These are phyloP conservation scores for Ceratorhiza oryzae-sativae DNA, from an alignment of 1,284 basidiomycete species.

Conservation along the genomic window DNA sequence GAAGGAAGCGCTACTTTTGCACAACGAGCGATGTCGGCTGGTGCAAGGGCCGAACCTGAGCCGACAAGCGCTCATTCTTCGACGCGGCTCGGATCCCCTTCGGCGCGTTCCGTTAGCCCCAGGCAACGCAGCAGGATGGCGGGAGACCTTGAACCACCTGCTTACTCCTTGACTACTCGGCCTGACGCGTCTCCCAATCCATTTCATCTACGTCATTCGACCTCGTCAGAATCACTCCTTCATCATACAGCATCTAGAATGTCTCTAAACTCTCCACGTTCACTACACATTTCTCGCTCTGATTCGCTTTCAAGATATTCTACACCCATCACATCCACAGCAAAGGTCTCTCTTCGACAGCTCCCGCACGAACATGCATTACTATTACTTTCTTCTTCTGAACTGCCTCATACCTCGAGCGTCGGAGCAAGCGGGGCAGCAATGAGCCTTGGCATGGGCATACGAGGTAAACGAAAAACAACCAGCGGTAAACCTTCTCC, in stretches of 20 bases:
- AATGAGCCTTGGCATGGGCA: slow-evolving; percentile 24
- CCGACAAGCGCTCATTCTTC: slow-evolving; percentile 1
- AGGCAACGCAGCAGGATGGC: not conserved
- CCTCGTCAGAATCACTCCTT: slow-evolving; percentile 5
- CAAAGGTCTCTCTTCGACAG: slow-evolving; percentile 8
- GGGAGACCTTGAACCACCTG: not conserved
- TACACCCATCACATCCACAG: not conserved
- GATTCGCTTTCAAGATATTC: not conserved
- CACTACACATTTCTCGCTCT: slow-evolving; percentile 2
- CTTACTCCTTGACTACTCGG: not conserved
- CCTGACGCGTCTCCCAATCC: slow-evolving; percentile 19
- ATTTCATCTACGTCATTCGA: not conserved
- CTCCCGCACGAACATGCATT: slow-evolving; percentile 29
- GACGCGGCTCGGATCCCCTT: slow-evolving; percentile 20
- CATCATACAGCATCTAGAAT: slow-evolving; percentile 17
- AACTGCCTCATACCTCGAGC: not conserved
- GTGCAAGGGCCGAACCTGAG: not conserved
- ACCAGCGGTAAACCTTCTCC: slow-evolving; percentile 20
- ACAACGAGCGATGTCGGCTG: slow-evolving; percentile 9
- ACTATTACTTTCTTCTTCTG: slow-evolving; percentile 17
- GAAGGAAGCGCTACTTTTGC: not conserved
- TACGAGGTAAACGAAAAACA: not conserved
- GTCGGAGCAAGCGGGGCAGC: slow-evolving; percentile 27
- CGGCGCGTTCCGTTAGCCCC: slow-evolving; percentile 8
- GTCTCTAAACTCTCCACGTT: slow-evolving; percentile 2